A percentile compares a stretch with the other conserved stretches of the same genome.
Evolutionary conservation across 2,329 filamentous ascomycete species (phyloP).

Genomic region (Fusarium robinianum): DNA sequence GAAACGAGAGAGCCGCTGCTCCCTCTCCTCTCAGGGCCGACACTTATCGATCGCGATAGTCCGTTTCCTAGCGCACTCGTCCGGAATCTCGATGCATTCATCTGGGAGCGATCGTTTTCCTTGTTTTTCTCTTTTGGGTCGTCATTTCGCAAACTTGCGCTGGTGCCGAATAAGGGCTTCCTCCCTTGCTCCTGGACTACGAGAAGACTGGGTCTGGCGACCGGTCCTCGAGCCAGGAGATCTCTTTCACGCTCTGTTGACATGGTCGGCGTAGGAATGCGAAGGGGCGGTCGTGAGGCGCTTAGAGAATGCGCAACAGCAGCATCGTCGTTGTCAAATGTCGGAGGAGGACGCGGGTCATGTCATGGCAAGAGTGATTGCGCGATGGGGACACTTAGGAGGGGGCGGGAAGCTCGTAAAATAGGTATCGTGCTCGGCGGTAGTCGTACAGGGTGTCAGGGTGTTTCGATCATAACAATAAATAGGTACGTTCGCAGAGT

Average conservation of each 20-base stretch:
- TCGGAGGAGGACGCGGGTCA: constrained; percentile 27
- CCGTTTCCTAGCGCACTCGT: constrained; percentile 13
- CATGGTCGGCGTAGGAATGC: constrained; percentile 4
- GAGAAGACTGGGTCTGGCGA: constrained; percentile 35
- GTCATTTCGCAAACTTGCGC: constrained; percentile 28
- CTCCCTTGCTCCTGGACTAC: constrained; percentile 48
- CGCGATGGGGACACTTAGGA: too few species aligned
- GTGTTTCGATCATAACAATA: constrained; percentile 9
- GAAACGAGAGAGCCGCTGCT: constrained; percentile 33
- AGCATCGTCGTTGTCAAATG: constrained; percentile 24
- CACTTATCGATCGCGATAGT: constrained; percentile 32
- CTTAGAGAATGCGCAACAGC: constrained; percentile 21
- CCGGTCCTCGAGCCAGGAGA: constrained; percentile 25
- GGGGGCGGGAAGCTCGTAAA: constrained; percentile 5
- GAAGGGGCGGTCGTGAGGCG: constrained; percentile 11
- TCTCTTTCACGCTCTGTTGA: constrained; percentile 37
- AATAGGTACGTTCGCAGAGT: constrained; percentile 17
- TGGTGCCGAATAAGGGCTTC: constrained; percentile 47
- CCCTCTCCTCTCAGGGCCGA: constrained; percentile 32
- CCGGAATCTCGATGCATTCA: constrained; percentile 16
- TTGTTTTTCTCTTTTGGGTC: constrained; percentile 27
- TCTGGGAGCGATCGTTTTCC: constrained; percentile 24
- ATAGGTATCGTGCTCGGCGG: background rate
- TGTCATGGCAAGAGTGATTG: constrained; percentile 26
- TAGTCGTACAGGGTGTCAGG: constrained; percentile 8